Conservation (phyloP, 2,329 filamentous ascomycete species). For the Aspergillus sp. region DNA sequence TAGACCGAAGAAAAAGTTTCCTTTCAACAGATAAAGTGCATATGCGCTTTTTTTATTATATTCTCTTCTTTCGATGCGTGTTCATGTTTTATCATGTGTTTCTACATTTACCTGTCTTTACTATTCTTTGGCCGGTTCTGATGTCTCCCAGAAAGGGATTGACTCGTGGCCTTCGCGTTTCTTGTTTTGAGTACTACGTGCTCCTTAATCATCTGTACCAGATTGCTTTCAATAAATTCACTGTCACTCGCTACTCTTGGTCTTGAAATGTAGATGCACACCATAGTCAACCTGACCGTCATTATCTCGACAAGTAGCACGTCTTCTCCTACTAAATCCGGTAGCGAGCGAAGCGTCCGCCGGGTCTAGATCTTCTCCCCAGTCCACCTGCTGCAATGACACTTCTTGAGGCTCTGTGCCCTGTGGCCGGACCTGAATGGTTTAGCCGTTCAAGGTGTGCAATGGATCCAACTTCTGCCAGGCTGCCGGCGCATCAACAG, state of each 20-base stretch:
- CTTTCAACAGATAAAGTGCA: conserved; percentile 14
- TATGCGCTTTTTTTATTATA: conserved; percentile 7
- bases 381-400: too few relatives aligned
- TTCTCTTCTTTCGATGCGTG: conserved; percentile 7
- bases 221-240: conserved; percentile 8
- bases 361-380: too few relatives aligned
- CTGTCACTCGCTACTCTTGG: not conserved
- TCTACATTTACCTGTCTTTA: not conserved
- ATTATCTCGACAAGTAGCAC: too few relatives aligned
- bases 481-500: too few relatives aligned
- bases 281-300: too few relatives aligned
- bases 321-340: not conserved
- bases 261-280: not conserved
- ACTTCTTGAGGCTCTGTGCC: too few relatives aligned
- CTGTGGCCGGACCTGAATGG: too few relatives aligned
- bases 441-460: not conserved
- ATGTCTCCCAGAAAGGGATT: conserved; percentile 50
- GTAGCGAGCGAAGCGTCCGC: too few relatives aligned
- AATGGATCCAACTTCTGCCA: not conserved
- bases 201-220: conserved; percentile 10
- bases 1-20: conserved; percentile 24
- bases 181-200: conserved; percentile 1
- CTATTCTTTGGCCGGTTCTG: conserved; percentile 46
- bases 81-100: not conserved
- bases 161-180: conserved; percentile 49